Conservation (phyloP, 2,329 filamentous ascomycete species). For the Sclerotinia trifoliorum region DNA sequence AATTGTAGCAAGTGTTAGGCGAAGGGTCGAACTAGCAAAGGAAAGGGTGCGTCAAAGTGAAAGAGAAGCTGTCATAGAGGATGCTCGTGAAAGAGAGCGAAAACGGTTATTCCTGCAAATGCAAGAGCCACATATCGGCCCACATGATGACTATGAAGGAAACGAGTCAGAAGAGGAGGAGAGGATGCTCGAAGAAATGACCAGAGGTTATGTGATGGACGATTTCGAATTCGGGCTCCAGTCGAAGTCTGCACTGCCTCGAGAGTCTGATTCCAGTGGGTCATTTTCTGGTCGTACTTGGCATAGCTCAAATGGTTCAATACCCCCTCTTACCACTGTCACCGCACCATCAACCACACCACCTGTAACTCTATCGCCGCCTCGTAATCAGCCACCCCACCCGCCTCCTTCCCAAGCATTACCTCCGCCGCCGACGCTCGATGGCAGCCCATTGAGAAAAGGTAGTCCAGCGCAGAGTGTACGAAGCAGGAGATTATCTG, state of each 20-base stretch:
- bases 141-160: constrained; percentile 62
- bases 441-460: constrained; percentile 37
- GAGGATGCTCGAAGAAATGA: constrained; percentile 82
- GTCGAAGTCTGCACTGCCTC: constrained; percentile 65
- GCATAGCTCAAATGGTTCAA: constrained; percentile 75
- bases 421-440: constrained; percentile 44
- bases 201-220: constrained; percentile 75
- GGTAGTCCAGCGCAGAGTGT: constrained; percentile 50
- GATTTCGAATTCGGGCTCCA: constrained; percentile 75
- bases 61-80: constrained; percentile 61
- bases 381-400: constrained; percentile 37
- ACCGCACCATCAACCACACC: constrained; percentile 50
- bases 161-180: constrained; percentile 70
- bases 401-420: constrained; percentile 43
- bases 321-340: constrained; percentile 70
- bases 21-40: constrained; percentile 72
- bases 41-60: constrained; percentile 73
- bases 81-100: constrained; percentile 60
- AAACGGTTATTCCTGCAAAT: constrained; percentile 41
- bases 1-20: constrained; percentile 55
- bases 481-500: constrained; percentile 74
- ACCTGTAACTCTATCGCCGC: constrained; percentile 34
- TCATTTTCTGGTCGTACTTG: constrained; percentile 70
- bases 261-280: constrained; percentile 79
- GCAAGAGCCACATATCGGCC: constrained; percentile 36